phyloP scores from a whole-genome alignment of 371 early-diverging fungal species.

The Apophysomyces elegans region DNA sequence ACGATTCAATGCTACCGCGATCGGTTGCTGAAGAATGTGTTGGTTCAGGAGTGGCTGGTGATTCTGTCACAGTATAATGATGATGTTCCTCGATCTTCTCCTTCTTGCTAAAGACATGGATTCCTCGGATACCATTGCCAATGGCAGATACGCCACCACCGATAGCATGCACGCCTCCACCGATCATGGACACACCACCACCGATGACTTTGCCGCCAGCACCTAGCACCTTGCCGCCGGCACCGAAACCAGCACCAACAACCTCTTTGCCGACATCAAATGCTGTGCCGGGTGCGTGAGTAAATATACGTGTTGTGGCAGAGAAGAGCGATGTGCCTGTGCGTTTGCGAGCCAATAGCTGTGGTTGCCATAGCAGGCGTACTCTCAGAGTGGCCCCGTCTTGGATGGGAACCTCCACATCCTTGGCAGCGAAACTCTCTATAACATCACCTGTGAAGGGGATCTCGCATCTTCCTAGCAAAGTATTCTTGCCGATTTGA shows the following conservation, averaged over 20 bases:
- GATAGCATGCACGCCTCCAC: slow-evolving; percentile 18
- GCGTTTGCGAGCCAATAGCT: slow-evolving; percentile 49
- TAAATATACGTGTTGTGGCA: slow-evolving; percentile 49
- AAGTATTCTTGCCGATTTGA: slow-evolving; percentile 67
- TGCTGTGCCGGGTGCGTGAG: slow-evolving; percentile 44
- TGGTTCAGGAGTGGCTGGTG: slow-evolving; percentile 1
- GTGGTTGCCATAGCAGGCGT: slow-evolving; percentile 52
- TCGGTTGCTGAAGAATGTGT: not conserved
- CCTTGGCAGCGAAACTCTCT: slow-evolving; percentile 44
- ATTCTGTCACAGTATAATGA: not conserved
- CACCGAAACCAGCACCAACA: slow-evolving; percentile 37
- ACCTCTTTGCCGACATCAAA: slow-evolving; percentile 36
- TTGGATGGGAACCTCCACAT: slow-evolving; percentile 31
- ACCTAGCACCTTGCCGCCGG: slow-evolving; percentile 35
- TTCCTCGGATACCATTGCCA: slow-evolving; percentile 28
- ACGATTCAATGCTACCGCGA: not conserved
- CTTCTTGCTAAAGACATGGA: slow-evolving; percentile 38
- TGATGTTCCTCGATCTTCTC: slow-evolving; percentile 18
- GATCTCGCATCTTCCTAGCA: slow-evolving; percentile 49
- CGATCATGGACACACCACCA: slow-evolving; percentile 37
- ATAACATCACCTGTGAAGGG: slow-evolving; percentile 36
- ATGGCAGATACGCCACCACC: slow-evolving; percentile 20
- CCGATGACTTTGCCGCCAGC: slow-evolving; percentile 47
- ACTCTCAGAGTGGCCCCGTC: slow-evolving; percentile 33
- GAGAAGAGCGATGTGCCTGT: slow-evolving; percentile 40